Percentiles rank a stretch among this genome's conserved stretches.
Evolutionary conservation across 768 basidiomycete genomes (phyloP).

Genomic region (Porpolomopsis calyptriformis): DNA sequence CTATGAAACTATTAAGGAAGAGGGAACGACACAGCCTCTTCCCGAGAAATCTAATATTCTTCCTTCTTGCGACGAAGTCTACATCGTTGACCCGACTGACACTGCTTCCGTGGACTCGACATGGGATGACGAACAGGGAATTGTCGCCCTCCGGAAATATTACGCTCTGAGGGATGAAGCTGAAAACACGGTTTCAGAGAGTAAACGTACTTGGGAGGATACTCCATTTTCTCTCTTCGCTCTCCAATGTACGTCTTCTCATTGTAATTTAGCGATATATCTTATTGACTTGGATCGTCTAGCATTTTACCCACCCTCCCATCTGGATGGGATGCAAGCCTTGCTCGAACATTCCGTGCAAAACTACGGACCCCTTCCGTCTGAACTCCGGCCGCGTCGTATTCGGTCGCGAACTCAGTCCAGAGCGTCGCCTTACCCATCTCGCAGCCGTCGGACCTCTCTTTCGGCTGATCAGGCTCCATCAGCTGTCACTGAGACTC

Average conservation of each 20-base stretch:
- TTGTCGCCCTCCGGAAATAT: conserved; percentile 52
- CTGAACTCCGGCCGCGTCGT: conserved; percentile 53
- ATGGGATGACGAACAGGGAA: conserved; percentile 65
- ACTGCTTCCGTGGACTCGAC: conserved; percentile 29
- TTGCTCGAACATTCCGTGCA: conserved; percentile 63
- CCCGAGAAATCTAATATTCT: too few species aligned
- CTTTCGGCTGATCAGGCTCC: conserved; percentile 33
- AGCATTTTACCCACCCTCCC: conserved; percentile 65
- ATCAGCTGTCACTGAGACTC: conserved; percentile 14
- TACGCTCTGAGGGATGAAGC: conserved; percentile 63
- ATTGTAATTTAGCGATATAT: neutral
- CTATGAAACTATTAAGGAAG: conserved; percentile 76
- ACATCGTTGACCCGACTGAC: conserved; percentile 50
- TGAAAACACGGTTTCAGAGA: conserved; percentile 54
- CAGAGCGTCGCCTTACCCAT: conserved; percentile 64
- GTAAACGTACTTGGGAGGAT: conserved; percentile 53
- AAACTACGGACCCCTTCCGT: conserved; percentile 63
- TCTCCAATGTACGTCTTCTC: conserved; percentile 50
- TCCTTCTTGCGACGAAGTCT: conserved; percentile 33
- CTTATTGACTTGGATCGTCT: conserved; percentile 8
- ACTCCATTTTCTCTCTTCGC: conserved; percentile 68
- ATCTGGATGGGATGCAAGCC: conserved; percentile 60
- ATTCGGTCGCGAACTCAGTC: conserved; percentile 59
- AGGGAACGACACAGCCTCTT: conserved; percentile 38
- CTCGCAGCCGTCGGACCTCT: conserved; percentile 35